Evolutionary conservation across 208 protist species (phyloP).

Genomic region (Strigomonas culicis): DNA sequence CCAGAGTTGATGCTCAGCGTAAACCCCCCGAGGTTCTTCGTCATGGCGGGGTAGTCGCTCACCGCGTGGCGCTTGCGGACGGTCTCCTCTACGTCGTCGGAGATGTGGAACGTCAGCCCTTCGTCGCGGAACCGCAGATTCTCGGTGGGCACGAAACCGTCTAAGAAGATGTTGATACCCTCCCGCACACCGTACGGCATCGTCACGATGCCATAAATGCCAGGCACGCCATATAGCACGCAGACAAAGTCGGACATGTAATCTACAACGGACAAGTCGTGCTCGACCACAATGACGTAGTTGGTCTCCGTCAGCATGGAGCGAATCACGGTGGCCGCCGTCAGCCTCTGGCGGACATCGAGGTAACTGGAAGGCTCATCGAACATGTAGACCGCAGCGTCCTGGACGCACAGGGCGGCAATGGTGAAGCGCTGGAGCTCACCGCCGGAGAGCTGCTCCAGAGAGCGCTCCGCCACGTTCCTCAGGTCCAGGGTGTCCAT

Average conservation of each 20-base stretch:
- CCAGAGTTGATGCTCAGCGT: conserved; percentile 93
- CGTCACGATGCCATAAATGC: conserved; percentile 99
- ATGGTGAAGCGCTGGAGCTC: conserved; percentile 99
- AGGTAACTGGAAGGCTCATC: conserved; percentile 99
- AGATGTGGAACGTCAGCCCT: conserved; percentile 95
- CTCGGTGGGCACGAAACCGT: conserved; percentile 99
- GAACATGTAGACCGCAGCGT: conserved; percentile 99
- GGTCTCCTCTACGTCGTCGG: conserved; percentile 71
- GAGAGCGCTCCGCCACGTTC: conserved; percentile 89
- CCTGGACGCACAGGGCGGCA: conserved; percentile 86
- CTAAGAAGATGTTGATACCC: conserved; percentile 99
- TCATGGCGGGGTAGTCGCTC: conserved; percentile 97
- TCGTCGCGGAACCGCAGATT: conserved; percentile 99
- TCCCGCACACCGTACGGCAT: conserved; percentile 99
- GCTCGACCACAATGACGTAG: conserved; percentile 99
- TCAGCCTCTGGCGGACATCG: conserved; percentile 99
- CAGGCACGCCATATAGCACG: conserved; percentile 98
- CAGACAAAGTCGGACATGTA: conserved; percentile 99
- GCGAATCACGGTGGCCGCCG: conserved; percentile 96
- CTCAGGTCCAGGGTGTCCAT: conserved; percentile 93
- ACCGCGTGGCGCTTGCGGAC: conserved; percentile 64
- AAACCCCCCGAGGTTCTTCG: conserved; percentile 95
- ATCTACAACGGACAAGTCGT: conserved; percentile 99
- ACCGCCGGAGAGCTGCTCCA: conserved; percentile 98
- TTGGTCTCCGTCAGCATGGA: conserved; percentile 90